A percentile compares a stretch with the other conserved stretches of the same genome.
These are phyloP conservation scores for Russula griseocarnosa DNA, from an alignment of 768 basidiomycete species.

Conservation along the genomic window DNA sequence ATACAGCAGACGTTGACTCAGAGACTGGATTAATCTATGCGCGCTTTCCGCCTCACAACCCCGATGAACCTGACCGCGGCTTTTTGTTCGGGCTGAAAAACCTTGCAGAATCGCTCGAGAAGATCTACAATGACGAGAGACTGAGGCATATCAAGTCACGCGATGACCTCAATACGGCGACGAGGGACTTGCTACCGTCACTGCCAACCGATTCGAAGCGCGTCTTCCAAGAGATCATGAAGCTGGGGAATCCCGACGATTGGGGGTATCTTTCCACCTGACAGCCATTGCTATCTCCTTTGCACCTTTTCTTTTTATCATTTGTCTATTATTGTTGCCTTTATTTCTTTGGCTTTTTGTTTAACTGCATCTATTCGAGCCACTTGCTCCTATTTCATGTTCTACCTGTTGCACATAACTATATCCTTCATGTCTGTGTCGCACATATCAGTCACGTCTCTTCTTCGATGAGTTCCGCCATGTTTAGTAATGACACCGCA, in stretches of 20 bases:
- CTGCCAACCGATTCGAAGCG: slow-evolving; percentile 71
- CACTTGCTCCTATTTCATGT: slow-evolving; percentile 23
- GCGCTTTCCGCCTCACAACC: slow-evolving; percentile 90
- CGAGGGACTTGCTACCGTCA: slow-evolving; percentile 53
- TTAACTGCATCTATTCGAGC: slow-evolving; percentile 13
- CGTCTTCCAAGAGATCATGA: slow-evolving; percentile 72
- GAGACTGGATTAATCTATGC: slow-evolving; percentile 83
- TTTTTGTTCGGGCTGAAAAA: slow-evolving; percentile 89
- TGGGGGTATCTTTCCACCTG: slow-evolving; percentile 74
- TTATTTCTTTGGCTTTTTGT: slow-evolving; percentile 4
- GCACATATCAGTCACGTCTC: slow-evolving; percentile 14
- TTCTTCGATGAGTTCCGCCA: slow-evolving; percentile 6
- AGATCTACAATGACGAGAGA: slow-evolving; percentile 85
- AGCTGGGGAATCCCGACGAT: slow-evolving; percentile 58
- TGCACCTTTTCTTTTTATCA: slow-evolving; percentile 10
- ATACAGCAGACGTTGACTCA: slow-evolving; percentile 76
- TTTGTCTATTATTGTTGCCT: slow-evolving; percentile 10
- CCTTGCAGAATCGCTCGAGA: slow-evolving; percentile 68
- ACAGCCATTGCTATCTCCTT: slow-evolving; percentile 16
- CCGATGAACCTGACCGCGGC: slow-evolving; percentile 86
- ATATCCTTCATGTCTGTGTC: slow-evolving; percentile 11
- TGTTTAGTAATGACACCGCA: slow-evolving; percentile 14
- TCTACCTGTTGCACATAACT: slow-evolving; percentile 10
- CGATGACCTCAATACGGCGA: slow-evolving; percentile 49
- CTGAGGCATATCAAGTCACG: slow-evolving; percentile 55